Evolutionary conservation across 371 early-diverging fungal genomes (phyloP).

Genomic region (Apophysomyces ossiformis): DNA sequence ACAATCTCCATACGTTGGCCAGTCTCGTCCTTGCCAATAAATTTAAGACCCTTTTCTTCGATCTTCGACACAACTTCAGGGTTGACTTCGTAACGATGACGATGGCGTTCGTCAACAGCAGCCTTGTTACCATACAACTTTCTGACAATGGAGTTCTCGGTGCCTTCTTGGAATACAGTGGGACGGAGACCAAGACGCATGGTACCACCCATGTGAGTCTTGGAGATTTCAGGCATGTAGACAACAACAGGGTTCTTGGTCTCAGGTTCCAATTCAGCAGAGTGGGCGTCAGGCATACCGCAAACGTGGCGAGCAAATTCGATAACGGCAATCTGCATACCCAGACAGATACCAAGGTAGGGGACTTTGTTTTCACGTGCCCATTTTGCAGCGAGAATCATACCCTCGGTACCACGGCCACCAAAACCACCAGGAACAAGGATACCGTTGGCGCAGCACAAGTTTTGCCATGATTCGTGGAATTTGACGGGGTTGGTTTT

Average conservation of each 20-base stretch:
- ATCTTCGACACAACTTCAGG: conserved; percentile 77
- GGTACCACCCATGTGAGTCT: conserved; percentile 95
- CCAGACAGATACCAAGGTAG: conserved; percentile 99
- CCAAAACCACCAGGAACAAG: conserved; percentile 99
- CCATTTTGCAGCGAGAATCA: conserved; percentile 96
- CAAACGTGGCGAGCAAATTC: conserved; percentile 98
- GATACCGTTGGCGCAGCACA: conserved; percentile 93
- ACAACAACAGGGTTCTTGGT: conserved; percentile 82
- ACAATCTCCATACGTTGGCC: conserved; percentile 98
- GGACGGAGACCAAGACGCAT: conserved; percentile 95
- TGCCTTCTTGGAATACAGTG: conserved; percentile 80
- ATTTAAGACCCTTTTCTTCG: conserved; percentile 86
- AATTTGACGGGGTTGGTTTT: conserved; percentile 85
- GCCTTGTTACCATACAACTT: conserved; percentile 73
- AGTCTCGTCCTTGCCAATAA: conserved; percentile 94
- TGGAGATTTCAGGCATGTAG: conserved; percentile 96
- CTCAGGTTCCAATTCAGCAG: conserved; percentile 84
- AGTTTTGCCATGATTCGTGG: conserved; percentile 91
- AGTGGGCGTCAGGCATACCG: conserved; percentile 84
- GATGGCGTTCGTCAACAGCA: conserved; percentile 92
- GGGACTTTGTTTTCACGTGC: conserved; percentile 98
- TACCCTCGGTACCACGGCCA: conserved; percentile 96
- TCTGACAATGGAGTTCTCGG: conserved; percentile 60
- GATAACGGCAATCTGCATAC: conserved; percentile 98
- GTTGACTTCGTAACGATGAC: conserved; percentile 99